Conservation (phyloP, 257 asterid species). For the Ballota nigra region DNA sequence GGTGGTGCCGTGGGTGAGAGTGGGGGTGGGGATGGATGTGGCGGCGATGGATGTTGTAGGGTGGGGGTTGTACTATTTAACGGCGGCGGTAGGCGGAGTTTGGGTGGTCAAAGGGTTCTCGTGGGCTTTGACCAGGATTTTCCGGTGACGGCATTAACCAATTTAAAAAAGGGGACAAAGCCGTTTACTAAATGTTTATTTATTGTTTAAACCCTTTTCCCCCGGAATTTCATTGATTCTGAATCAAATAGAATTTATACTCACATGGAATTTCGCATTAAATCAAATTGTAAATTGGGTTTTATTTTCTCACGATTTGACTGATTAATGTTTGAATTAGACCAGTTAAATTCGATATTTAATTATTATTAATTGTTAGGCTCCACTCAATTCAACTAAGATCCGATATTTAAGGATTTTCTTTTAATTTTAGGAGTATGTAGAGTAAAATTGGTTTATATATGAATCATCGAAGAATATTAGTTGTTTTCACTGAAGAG, state of each 20-base stretch:
- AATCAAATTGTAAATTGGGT: too few species aligned
- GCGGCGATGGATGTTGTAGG: constrained; percentile 54
- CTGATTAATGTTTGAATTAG: too few species aligned
- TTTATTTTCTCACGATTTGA: too few species aligned
- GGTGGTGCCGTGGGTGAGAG: constrained; percentile 46
- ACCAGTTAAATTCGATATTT: too few species aligned
- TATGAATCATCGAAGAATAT: too few species aligned
- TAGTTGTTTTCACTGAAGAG: too few species aligned
- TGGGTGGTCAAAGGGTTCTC: constrained; percentile 25
- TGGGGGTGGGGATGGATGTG: constrained; percentile 34
- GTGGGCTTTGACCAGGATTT: constrained; percentile 11
- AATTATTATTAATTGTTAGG: too few species aligned
- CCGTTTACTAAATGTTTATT: not conserved
- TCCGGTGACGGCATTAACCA: not conserved
- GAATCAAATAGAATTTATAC: not conserved
- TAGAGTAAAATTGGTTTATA: too few species aligned
- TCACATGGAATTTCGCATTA: too few species aligned
- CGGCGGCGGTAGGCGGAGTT: constrained; percentile 52
- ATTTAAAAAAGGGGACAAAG: not conserved
- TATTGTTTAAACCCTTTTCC: not conserved
- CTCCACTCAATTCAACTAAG: too few species aligned
- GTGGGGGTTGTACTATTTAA: constrained; percentile 62
- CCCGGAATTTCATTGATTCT: not conserved
- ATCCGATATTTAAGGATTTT: too few species aligned
- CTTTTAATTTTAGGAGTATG: too few species aligned